These are phyloP conservation scores for Aspergillus felis DNA, from an alignment of 2,329 filamentous ascomycete species.

Conservation along the genomic window DNA sequence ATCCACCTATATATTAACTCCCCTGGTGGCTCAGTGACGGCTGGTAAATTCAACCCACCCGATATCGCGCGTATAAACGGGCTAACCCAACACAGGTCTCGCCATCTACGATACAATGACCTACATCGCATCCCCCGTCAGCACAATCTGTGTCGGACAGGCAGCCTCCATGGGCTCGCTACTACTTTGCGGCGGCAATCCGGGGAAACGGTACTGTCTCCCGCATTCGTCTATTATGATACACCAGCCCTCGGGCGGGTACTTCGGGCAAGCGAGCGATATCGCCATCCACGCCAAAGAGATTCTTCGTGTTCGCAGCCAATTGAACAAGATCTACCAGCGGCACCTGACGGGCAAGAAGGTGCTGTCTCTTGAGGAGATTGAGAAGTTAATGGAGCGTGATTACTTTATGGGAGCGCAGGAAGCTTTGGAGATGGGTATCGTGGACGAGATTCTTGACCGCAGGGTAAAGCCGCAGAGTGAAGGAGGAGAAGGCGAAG, in stretches of 20 bases:
- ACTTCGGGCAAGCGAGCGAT: conserved; percentile 66
- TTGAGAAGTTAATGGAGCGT: conserved; percentile 93
- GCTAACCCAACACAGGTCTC: conserved; percentile 33
- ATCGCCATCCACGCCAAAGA: conserved; percentile 97
- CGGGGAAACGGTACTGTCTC: conserved; percentile 80
- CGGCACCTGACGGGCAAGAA: conserved; percentile 70
- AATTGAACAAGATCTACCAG: conserved; percentile 87
- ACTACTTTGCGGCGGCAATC: conserved; percentile 77
- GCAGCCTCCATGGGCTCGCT: conserved; percentile 94
- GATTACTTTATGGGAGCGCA: conserved; percentile 90
- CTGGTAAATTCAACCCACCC: conserved; percentile 47
- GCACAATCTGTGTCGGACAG: conserved; percentile 90
- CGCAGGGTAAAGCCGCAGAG: conserved; percentile 32
- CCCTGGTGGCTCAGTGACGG: conserved; percentile 86
- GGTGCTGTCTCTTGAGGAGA: conserved; percentile 70
- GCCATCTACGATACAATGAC: conserved; percentile 99
- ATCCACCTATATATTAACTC: conserved; percentile 99
- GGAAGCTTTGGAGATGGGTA: conserved; percentile 83
- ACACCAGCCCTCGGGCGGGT: conserved; percentile 83
- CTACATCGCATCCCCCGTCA: conserved; percentile 89
- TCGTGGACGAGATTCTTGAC: conserved; percentile 82
- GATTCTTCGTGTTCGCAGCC: conserved; percentile 79
- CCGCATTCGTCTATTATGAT: conserved; percentile 97
- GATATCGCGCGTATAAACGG: neutral
- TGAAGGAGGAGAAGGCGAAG: conserved; percentile 19